Conservation (phyloP, 1,284 basidiomycete species). For the Puccinia sorghi region DNA sequence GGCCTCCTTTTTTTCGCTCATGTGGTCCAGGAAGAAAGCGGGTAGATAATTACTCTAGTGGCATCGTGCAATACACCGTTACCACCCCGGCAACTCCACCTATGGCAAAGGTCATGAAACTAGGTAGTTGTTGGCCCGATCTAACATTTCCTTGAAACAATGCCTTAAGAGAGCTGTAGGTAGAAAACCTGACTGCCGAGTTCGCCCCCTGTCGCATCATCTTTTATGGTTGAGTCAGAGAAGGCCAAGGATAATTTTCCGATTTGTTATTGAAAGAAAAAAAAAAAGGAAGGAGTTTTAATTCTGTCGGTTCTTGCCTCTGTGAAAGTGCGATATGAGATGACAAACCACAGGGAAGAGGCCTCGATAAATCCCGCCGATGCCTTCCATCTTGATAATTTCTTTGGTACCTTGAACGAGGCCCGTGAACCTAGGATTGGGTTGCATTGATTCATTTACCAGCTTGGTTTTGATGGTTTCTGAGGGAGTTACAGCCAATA, state of each 20-base stretch:
- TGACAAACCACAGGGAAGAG: conserved; percentile 82
- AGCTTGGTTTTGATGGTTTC: conserved; percentile 99
- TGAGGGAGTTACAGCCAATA: conserved; percentile 93
- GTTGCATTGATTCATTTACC: conserved; percentile 86
- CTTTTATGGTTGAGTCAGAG: conserved; percentile 60
- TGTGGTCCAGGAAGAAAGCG: not conserved
- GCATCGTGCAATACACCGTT: conserved; percentile 70
- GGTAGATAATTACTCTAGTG: conserved; percentile 39
- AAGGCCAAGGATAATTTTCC: not conserved
- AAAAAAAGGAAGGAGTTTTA: too few species aligned
- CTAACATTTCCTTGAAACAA: conserved; percentile 78
- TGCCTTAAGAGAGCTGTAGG: conserved; percentile 83
- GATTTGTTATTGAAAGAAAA: too few species aligned
- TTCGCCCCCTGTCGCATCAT: conserved; percentile 98
- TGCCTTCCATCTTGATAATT: conserved; percentile 82
- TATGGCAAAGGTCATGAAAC: conserved; percentile 87
- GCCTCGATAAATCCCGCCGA: conserved; percentile 79
- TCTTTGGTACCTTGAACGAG: conserved; percentile 78
- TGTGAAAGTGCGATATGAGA: not conserved
- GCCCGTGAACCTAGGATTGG: conserved; percentile 81
- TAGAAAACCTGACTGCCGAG: conserved; percentile 94
- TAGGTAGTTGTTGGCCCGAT: conserved; percentile 81
- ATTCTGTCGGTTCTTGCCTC: not conserved
- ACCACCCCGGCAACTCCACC: conserved; percentile 90
- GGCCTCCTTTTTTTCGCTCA: not conserved